Evolutionary conservation across 1,284 basidiomycete species (phyloP).

Genomic region (Somion occarium): DNA sequence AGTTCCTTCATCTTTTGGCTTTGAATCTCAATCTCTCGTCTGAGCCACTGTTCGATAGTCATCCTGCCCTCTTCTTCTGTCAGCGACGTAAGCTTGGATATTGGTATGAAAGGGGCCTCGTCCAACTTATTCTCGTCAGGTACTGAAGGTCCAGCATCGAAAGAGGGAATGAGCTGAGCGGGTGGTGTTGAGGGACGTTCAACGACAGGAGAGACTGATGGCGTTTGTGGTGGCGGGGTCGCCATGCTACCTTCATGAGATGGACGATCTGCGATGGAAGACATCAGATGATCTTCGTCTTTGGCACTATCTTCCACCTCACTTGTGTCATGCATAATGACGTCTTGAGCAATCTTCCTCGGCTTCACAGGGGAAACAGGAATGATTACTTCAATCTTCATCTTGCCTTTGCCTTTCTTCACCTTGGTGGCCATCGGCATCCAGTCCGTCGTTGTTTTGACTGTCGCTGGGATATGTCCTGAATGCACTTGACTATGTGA

Average conservation of each 20-base stretch:
- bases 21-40: conserved; percentile 62
- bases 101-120: conserved; percentile 15
- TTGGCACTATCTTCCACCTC: not conserved
- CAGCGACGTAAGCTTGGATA: conserved; percentile 29
- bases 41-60: conserved; percentile 76
- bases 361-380: conserved; percentile 3
- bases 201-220: conserved; percentile 7
- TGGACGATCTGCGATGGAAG: not conserved
- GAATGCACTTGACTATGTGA: no score
- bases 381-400: conserved; percentile 15
- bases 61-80: conserved; percentile 62
- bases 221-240: conserved; percentile 10
- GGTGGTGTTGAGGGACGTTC: not conserved
- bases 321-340: conserved; percentile 5
- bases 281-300: conserved; percentile 1
- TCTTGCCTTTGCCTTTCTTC: conserved; percentile 12
- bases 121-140: not conserved
- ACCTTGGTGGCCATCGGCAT: no score
- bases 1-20: conserved; percentile 58
- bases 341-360: conserved; percentile 1
- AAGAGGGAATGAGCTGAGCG: not conserved
- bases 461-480: no score
- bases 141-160: not conserved
- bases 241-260: not conserved
- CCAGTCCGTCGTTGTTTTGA: no score